Base-by-base conservation (phyloP, 257 asterid species). In the Marsdenia floribunda region DNA sequence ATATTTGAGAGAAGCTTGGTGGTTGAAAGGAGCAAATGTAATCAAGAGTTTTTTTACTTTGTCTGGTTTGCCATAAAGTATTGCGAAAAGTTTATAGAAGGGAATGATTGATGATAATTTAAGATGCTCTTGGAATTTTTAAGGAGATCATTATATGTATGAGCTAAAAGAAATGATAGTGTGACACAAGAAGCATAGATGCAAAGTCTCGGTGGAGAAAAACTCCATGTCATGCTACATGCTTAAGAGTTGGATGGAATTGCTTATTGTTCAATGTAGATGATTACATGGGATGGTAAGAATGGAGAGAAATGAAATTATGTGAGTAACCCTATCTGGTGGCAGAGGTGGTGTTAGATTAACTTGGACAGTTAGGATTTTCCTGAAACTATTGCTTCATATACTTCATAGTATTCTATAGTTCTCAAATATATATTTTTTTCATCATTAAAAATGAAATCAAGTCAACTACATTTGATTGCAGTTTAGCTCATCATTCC, bases 401-500 rank as follows among this genome's bases (percentile, higher is more conserved):
- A 14, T 33, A 63, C 19, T 35, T 63, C 46, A 33, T 64, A 6
- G 5, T 38, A 64, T 35, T 64, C 22, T 64, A 19, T 64, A 6
- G 47, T 64, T 64, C 1, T 64, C 37, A 2, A 37, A 18, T 19
- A 13, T 64, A 6, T 35, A 46, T 35, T 22, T 47, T 40, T 19
- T 54, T 64, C 18, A 16, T 49, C 15, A 40, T 42, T 19, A 13
- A 24, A 11, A 61, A 71, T 24, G 61, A 38, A 38, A 76, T 44
- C 58, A 7, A 61, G 68, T 33, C 61, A 64, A 72, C 50, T 69
- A 70, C 64, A 50, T 85, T 74, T 69, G 73, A 65, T 80, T 89
- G 90, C 98, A 93, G 98, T 90, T 84, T 83, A 93, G 98, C 87
- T 87, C 96, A 71, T 81, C 90, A 35, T 89, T 89, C 88, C 97